A percentile compares a stretch with the other conserved stretches of the same genome.
phyloP scores from a whole-genome alignment of 2,329 filamentous ascomycete species.

The Fusarium illudens region DNA sequence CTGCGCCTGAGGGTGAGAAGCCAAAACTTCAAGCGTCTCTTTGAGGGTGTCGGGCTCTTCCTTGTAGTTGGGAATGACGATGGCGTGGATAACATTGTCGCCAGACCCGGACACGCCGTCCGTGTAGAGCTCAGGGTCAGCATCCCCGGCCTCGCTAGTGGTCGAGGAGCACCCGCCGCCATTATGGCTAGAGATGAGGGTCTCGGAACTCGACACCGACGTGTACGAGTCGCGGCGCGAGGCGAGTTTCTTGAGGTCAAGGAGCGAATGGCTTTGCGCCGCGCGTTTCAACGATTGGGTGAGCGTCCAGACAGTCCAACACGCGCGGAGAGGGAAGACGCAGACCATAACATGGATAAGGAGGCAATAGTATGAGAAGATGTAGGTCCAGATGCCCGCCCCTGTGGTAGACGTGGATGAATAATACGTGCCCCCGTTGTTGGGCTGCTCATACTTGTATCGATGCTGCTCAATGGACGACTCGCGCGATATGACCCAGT shows the following conservation, averaged over 20 bases:
- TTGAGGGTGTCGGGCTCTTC: conserved; percentile 74
- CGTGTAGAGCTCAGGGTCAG: conserved; percentile 56
- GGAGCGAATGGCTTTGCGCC: conserved; percentile 55
- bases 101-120: conserved; percentile 56
- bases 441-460: conserved; percentile 54
- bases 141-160: conserved; percentile 61
- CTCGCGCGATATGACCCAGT: conserved; percentile 64
- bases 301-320: conserved; percentile 68
- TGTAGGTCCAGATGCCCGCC: conserved; percentile 59
- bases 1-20: conserved; percentile 70
- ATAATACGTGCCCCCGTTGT: conserved; percentile 45
- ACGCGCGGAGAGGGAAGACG: conserved; percentile 69
- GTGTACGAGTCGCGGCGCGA: conserved; percentile 62
- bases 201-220: conserved; percentile 65
- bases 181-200: conserved; percentile 55
- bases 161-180: conserved; percentile 57
- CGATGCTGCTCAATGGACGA: conserved; percentile 53
- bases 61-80: conserved; percentile 78
- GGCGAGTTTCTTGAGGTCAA: conserved; percentile 55
- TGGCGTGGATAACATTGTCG: conserved; percentile 66
- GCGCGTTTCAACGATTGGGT: conserved; percentile 59
- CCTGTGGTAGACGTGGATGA: conserved; percentile 48
- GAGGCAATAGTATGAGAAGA: conserved; percentile 72
- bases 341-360: conserved; percentile 71
- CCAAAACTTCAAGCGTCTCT: conserved; percentile 74